Evolutionary conservation across 768 basidiomycete genomes (phyloP).

Genomic region (Lentinula aciculospora): DNA sequence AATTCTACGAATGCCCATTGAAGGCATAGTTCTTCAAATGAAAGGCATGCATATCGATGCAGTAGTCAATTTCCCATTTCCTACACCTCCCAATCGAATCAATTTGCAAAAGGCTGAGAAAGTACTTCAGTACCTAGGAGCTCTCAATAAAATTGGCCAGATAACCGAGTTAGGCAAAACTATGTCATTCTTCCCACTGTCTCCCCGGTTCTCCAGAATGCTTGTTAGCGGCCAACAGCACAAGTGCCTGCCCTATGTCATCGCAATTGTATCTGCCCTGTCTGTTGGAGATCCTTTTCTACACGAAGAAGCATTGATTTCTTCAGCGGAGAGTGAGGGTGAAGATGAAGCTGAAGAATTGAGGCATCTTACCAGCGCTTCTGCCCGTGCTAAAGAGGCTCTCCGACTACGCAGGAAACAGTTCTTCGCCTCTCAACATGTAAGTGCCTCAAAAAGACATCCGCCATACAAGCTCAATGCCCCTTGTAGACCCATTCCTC

Average conservation of each 20-base stretch:
- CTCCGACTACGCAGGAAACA: slow-evolving; percentile 61
- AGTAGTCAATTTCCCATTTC: slow-evolving; percentile 97
- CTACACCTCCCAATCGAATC: slow-evolving; percentile 83
- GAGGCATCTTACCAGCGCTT: slow-evolving; percentile 40
- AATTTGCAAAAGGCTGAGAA: slow-evolving; percentile 79
- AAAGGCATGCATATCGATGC: slow-evolving; percentile 98
- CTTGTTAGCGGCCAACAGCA: slow-evolving; percentile 89
- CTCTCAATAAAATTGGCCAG: slow-evolving; percentile 46
- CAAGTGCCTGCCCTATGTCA: slow-evolving; percentile 76
- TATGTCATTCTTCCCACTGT: slow-evolving; percentile 92
- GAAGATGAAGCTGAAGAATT: slow-evolving; percentile 28
- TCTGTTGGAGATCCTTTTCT: slow-evolving; percentile 96
- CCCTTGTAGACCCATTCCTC: slow-evolving; percentile 61
- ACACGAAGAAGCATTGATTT: slow-evolving; percentile 64
- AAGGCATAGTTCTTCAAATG: slow-evolving; percentile 96
- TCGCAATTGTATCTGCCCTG: slow-evolving; percentile 84
- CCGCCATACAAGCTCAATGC: neutral
- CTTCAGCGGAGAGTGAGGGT: slow-evolving; percentile 33
- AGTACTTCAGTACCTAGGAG: slow-evolving; percentile 76
- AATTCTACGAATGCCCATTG: slow-evolving; percentile 92
- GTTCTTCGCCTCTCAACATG: slow-evolving; percentile 81
- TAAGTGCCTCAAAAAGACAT: slow-evolving; percentile 23
- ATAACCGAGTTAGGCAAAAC: slow-evolving; percentile 88
- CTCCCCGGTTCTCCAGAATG: slow-evolving; percentile 95
- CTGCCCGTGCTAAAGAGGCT: slow-evolving; percentile 46